Percentiles rank a stretch among this genome's conserved stretches.
These are phyloP conservation scores for Fusarium robinianum DNA, from an alignment of 2,329 filamentous ascomycete genomes.

Conservation along the genomic window DNA sequence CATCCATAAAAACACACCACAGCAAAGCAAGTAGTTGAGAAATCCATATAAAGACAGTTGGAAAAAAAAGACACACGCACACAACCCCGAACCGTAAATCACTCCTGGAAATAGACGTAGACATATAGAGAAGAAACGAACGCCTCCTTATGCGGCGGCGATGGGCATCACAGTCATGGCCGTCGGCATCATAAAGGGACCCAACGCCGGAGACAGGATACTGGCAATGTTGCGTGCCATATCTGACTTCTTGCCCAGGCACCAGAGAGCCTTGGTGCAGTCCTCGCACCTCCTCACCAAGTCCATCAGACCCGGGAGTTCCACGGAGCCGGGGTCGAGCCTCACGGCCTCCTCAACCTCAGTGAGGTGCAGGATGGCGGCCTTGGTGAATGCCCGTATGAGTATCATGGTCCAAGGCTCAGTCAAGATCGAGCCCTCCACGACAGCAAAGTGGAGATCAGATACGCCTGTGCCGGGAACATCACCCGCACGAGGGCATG, in stretches of 20 bases:
- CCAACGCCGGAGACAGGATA: constrained; percentile 33
- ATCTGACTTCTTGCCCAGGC: constrained; percentile 60
- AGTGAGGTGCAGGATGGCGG: constrained; percentile 46
- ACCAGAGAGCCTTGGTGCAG: constrained; percentile 58
- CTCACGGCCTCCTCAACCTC: constrained; percentile 37
- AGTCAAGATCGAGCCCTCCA: constrained; percentile 59
- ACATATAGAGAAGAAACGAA: neutral
- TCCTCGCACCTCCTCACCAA: constrained; percentile 48
- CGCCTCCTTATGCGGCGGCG: neutral
- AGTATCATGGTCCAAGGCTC: constrained; percentile 64
- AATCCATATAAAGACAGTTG: constrained; percentile 2
- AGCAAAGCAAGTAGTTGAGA: too few relatives aligned
- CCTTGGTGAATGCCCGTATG: constrained; percentile 57
- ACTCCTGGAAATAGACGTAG: neutral
- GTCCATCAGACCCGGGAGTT: constrained; percentile 31
- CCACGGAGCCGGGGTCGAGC: constrained; percentile 32
- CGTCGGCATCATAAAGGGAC: constrained; percentile 33
- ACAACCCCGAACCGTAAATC: neutral
- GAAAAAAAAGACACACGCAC: neutral
- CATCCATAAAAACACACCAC: constrained; percentile 4
- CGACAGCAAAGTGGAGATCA: constrained; percentile 58
- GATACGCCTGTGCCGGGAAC: constrained; percentile 31
- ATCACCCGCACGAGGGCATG: constrained; percentile 39
- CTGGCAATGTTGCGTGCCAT: constrained; percentile 42
- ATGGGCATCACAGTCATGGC: constrained; percentile 19